These are phyloP conservation scores for Eimeria sp. DNA, from an alignment of 169 alveolate species.

Conservation along the genomic window DNA sequence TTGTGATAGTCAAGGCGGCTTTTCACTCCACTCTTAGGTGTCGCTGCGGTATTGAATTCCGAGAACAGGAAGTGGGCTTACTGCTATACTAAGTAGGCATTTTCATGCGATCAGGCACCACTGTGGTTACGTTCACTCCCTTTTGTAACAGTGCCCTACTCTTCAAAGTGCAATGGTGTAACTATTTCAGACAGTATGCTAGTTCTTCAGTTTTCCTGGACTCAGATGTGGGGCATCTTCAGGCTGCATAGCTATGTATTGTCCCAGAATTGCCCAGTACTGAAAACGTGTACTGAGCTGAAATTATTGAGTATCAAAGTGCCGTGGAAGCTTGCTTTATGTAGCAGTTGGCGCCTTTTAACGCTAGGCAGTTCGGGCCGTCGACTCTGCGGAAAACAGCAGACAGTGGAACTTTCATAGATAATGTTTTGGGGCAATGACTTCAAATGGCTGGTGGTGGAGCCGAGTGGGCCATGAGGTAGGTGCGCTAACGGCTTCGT, in stretches of 20 bases:
- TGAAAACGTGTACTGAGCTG: not conserved
- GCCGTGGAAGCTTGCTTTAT: not conserved
- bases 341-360: not conserved
- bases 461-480: too few species aligned
- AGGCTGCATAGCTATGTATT: not conserved
- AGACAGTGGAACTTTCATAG: not conserved
- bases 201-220: not conserved
- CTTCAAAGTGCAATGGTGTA: too few species aligned
- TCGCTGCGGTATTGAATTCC: not conserved
- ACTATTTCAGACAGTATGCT: not conserved
- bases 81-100: not conserved
- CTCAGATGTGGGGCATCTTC: not conserved
- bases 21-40: not conserved
- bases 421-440: not conserved
- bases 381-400: not conserved
- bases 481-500: not conserved
- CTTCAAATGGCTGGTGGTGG: not conserved
- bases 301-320: not conserved
- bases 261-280: not conserved
- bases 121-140: not conserved
- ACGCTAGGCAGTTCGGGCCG: not conserved
- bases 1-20: too few species aligned
- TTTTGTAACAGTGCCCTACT: not conserved
- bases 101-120: too few species aligned
- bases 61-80: conserved; percentile 16